Evolutionary conservation across 805 yeast species (phyloP).

Genomic region (Yamadazyma laniorum): DNA sequence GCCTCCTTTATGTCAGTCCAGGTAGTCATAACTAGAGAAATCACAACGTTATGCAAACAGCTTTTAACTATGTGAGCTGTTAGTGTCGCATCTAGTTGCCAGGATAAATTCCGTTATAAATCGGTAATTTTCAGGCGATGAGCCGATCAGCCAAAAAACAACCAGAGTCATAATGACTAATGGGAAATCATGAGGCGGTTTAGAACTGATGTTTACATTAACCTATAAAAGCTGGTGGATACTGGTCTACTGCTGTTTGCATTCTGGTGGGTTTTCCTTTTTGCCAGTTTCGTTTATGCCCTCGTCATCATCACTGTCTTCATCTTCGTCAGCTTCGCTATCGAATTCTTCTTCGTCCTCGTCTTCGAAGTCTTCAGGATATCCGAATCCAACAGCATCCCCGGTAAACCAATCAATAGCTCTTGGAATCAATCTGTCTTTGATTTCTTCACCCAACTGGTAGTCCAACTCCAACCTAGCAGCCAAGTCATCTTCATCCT

Average conservation of each 20-base stretch:
- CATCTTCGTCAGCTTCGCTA: conserved; percentile 63
- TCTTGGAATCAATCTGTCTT: conserved; percentile 92
- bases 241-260: conserved; percentile 70
- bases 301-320: conserved; percentile 49
- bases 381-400: conserved; percentile 77
- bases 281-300: conserved; percentile 53
- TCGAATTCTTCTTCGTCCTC: conserved; percentile 60
- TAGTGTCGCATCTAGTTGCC: too few relatives aligned
- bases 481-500: conserved; percentile 72
- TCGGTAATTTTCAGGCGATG: too few relatives aligned
- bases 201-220: too few relatives aligned
- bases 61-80: too few relatives aligned
- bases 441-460: conserved; percentile 92
- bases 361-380: conserved; percentile 57
- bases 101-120: too few relatives aligned
- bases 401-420: conserved; percentile 99
- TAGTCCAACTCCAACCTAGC: conserved; percentile 86
- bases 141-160: too few relatives aligned
- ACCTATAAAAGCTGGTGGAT: too few relatives aligned
- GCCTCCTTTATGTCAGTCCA: conserved; percentile 9
- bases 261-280: conserved; percentile 70
- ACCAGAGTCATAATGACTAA: too few relatives aligned
- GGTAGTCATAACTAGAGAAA: too few relatives aligned
- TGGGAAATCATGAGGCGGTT: too few relatives aligned
- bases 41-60: too few relatives aligned